A percentile compares a stretch with the other conserved stretches of the same genome.
Evolutionary conservation across 192 early-diverging fungal genomes (phyloP).

Genomic region (Backusella liffmaniae): DNA sequence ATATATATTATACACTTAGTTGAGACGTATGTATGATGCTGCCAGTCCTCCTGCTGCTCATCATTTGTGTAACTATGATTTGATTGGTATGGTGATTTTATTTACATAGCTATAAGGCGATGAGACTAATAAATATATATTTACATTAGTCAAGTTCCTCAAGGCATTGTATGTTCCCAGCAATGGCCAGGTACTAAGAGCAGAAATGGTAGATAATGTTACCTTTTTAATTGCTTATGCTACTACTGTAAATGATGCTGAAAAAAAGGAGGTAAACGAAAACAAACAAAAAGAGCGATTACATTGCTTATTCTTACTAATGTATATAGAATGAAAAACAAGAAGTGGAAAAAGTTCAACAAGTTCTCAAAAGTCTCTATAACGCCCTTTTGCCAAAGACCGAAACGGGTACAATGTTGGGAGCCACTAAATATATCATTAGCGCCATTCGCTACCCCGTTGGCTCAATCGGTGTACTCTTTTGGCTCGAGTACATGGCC

Average conservation of each 20-base stretch:
- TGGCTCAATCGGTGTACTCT: conserved; percentile 53
- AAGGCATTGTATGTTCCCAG: conserved; percentile 51
- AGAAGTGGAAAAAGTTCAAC: background rate
- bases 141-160: conserved; percentile 40
- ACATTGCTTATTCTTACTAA: background rate
- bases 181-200: conserved; percentile 41
- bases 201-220: conserved; percentile 54
- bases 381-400: conserved; percentile 6
- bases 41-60: conserved; percentile 43
- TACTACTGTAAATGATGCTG: conserved; percentile 41
- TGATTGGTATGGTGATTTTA: conserved; percentile 26
- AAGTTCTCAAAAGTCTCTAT: conserved; percentile 1
- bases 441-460: conserved; percentile 39
- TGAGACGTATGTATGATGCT: conserved; percentile 45
- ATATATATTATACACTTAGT: conserved; percentile 20
- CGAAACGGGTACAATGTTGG: conserved; percentile 7
- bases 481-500: conserved; percentile 66
- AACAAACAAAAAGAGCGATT: background rate
- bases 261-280: conserved; percentile 23
- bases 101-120: background rate
- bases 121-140: background rate
- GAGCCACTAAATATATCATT: conserved; percentile 20
- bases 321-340: background rate
- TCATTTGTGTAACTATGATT: conserved; percentile 33
- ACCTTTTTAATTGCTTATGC: conserved; percentile 53